Base-by-base conservation (phyloP, 2,329 filamentous ascomycete genomes). In the Didymella lethalis region DNA sequence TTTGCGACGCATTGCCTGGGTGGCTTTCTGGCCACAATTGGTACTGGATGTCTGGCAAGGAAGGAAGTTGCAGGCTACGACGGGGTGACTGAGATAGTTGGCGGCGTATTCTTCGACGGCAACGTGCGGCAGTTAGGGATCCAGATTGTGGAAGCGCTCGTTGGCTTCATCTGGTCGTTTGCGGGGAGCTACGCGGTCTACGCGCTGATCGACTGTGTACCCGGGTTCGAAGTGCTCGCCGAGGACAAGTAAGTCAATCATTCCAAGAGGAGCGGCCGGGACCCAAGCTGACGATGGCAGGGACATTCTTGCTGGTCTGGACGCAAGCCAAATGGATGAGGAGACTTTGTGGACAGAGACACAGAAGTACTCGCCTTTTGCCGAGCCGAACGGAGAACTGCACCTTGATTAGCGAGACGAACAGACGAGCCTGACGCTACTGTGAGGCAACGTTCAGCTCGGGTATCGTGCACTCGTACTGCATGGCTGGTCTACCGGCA, bases 1-100 rank as follows among this genome's bases (percentile, higher is more conserved):
- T 85, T 85, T 65, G 83, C 83, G 5, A 85, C 82, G 4, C 83
- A 85, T 59, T 85, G 83, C 62, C 72, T 85, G 11, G 83, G 83
- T 18, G 83, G 83, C 0, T 73, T 84, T 6, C 67, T 82, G 0
- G 83, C 81, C 0, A 85, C 83, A 0, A 78, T 85, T 12, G 76
- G 77, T 4, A 85, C 83, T 0, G 83, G 83, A 0, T 72, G 83
- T 18, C 84, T 85, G 67, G 83, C 82, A 2, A 74, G 76, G 41
- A 83, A 81, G 58, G 77, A 83, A 46, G 81, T 85, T 4, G 83
- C 83, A 5, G 81, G 80, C 0, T 85, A 84, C 64, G 83, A 85
- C 61, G 83, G 82, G 0, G 77, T 75, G 0, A 80, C 81, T 0
- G 78, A 81, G 10, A 82, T 85, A 34, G 66, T 70, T 14, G 82